Evolutionary conservation across 2,329 filamentous ascomycete species (phyloP), one percentile per base, ranked within the genome.

Genomic region (Fusarium cyanostomum): DNA sequence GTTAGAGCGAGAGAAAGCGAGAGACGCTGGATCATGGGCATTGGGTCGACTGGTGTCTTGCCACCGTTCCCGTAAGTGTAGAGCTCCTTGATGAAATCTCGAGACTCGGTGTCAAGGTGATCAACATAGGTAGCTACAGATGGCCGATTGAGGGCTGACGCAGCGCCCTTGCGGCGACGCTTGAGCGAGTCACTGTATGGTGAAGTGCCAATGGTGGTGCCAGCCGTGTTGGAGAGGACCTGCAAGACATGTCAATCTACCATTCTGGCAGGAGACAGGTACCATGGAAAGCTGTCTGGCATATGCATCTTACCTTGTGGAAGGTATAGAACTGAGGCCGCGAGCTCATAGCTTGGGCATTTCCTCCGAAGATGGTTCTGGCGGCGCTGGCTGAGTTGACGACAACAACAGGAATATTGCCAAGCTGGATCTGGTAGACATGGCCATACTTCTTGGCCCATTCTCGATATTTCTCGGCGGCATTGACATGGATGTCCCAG

Each of bases 11-110:
- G 77, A n/a, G 84, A 87, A 4, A 90, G 74, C 11, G 82, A 84
- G 0, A 90, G 79, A 0, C 87, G 83, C 67, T 89, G 87, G 41
- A 90, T 89, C 83, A 89, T 87, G 1, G 87, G 85, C 85, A 89
- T 86, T 0, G 87, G 86, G 53, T 90, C 85, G 0, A 89, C 82
- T 0, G 84, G 79, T 2, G 75, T 75, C 1, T 75, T 74, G 1
- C 88, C 88, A 2, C 78, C 80, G 7, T 82, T 75, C 4, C 88
- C 87, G 59, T 88, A 84, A 16, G 81, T 79, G 55, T 85, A 78
- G 1, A 87, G 80, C 57, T 90, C 88, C 39, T 81, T 80, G 44
- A 90, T 77, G 50, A 90, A 90, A 49, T 86, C 84, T 16, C 83
- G 83, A 2, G 85, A 86, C 73, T 90, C 87, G 7, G 87, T 71